Evolutionary conservation across 371 early-diverging fungal genomes (phyloP), one percentile per base, ranked within the genome.

Genomic region (Apophysomyces elegans): DNA sequence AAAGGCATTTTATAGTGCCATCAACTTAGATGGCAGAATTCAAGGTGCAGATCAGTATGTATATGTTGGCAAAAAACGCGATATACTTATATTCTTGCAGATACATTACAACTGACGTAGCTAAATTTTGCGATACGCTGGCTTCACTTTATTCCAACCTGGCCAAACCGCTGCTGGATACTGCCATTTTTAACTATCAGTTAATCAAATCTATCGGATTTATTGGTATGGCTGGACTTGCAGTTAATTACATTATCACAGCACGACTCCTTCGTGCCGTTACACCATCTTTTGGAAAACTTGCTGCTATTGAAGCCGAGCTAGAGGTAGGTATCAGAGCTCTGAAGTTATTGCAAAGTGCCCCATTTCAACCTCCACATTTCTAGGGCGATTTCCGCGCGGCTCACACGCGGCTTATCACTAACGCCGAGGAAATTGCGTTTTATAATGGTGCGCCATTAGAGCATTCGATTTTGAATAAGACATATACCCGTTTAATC

Each of bases 381-480:
- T 39, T 16, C 2, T 66, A 84, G 82, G 96, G 96, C 45, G 93
- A 95, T 66, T 96, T 92, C 84, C 88, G 96, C 39, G 87, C 84
- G 46, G 90, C 93, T 6, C 96, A 96, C 68, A 85, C 92, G 0
- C 86, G 95, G 16, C 71, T 96, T 37, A 92, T 95, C 63, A 93
- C 93, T 37, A 94, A 96, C 74, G 93, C 93, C 6, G 96, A 96
- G 70, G 96, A 96, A 72, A 87, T 96, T 62, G 94, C 93, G 0
- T 89, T 95, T 66, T 94, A 92, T 71, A 80, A 88, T 66, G 95
- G 96, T 58, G 88, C 90, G 0, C 79, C 81, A 3, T 79, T 90
- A 18, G 96, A 96, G 65, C 87, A 88, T 57, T 82, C 86, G 5
- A 89, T 93, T 59, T 73, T 96, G 62, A 84, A 93, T 62, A 76